Conservation (phyloP, 2,329 filamentous ascomycete species). For the Huntiella savannae region DNA sequence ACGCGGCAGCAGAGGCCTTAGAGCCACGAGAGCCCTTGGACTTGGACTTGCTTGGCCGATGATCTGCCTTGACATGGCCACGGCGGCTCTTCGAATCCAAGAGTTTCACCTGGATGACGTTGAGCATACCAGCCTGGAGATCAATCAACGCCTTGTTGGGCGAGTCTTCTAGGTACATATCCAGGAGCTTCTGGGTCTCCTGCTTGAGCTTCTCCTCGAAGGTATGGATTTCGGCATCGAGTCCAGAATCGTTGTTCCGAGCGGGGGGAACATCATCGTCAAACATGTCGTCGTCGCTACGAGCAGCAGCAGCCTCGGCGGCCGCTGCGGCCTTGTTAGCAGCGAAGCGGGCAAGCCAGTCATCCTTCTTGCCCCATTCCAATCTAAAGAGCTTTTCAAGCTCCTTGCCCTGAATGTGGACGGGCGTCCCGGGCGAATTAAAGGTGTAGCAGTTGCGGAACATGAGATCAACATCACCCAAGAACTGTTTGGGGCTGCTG, state of each 20-base stretch:
- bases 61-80: constrained; percentile 30
- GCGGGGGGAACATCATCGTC: constrained; percentile 33
- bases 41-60: constrained; percentile 38
- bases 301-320: constrained; percentile 39
- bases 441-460: constrained; percentile 84
- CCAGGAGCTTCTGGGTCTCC: constrained; percentile 39
- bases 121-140: constrained; percentile 42
- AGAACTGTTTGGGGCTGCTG: constrained; percentile 64
- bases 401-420: constrained; percentile 51
- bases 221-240: constrained; percentile 29
- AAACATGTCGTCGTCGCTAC: constrained; percentile 49
- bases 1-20: constrained; percentile 16
- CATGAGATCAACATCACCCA: constrained; percentile 64
- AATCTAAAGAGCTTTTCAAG: constrained; percentile 57
- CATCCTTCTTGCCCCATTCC: constrained; percentile 60
- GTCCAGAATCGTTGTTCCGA: constrained; percentile 23
- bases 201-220: constrained; percentile 33
- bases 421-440: constrained; percentile 56
- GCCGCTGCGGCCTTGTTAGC: constrained; percentile 32
- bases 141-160: constrained; percentile 33
- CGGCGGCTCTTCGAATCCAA: constrained; percentile 52
- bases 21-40: constrained; percentile 27
- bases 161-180: constrained; percentile 30
- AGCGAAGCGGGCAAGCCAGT: constrained; percentile 62
- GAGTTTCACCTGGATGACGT: constrained; percentile 50